Evolutionary conservation across 441 rosid genomes (phyloP).

Genomic region (Erysimum cheiri): DNA sequence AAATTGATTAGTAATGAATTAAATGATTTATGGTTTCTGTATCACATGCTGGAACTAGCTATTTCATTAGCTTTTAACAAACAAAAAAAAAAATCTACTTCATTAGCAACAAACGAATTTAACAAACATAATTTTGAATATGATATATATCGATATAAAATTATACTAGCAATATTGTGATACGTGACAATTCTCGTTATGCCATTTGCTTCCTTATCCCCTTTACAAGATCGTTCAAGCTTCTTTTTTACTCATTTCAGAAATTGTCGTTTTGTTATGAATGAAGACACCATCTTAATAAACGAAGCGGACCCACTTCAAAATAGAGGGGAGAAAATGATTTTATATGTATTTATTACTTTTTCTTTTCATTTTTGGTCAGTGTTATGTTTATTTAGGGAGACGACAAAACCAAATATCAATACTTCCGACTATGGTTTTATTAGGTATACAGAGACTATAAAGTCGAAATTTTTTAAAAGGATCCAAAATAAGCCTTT

Average conservation of each 20-base stretch:
- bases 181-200: neutral
- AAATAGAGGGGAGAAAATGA: slow-evolving; percentile 13
- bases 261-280: slow-evolving; percentile 12
- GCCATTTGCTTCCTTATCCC: slow-evolving; percentile 6
- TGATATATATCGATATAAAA: neutral
- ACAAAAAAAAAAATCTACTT: neutral
- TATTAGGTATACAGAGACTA: slow-evolving; percentile 18
- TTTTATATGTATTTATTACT: neutral
- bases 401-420: slow-evolving; percentile 36
- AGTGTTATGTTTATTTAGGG: slow-evolving; percentile 28
- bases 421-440: slow-evolving; percentile 31
- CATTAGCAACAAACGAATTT: neutral
- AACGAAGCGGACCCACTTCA: slow-evolving; percentile 9
- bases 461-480: slow-evolving; percentile 7
- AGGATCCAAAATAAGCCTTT: slow-evolving; percentile 37
- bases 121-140: neutral
- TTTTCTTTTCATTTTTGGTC: neutral
- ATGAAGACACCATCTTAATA: slow-evolving; percentile 19
- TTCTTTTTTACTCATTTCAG: neutral
- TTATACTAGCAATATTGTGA: neutral
- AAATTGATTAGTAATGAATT: neutral
- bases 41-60: neutral
- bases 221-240: slow-evolving; percentile 20
- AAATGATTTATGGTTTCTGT: neutral
- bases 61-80: neutral